Base-by-base conservation (phyloP, 2,329 filamentous ascomycete species). In the Byssochlamys sp. region DNA sequence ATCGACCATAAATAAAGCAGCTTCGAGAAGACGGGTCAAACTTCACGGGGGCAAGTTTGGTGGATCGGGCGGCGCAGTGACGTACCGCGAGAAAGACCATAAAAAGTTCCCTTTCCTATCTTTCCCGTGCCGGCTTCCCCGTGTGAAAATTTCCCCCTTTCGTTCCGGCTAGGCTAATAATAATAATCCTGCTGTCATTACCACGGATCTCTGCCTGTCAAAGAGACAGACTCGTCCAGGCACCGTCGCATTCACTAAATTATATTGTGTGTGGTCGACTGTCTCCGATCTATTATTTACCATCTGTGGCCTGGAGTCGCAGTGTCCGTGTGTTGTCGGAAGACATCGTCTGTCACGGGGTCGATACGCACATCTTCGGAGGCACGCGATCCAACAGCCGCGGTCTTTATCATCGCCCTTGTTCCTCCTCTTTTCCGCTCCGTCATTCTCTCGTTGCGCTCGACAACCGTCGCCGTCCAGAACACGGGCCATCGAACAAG, bases 401-500 rank as follows among this genome's bases (percentile, higher is more conserved):
- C 52, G 53, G 25, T 14, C 35, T 31, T 10, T 60, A 62, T 64
- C 62, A 56, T 61, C 59, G 58, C 55, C 52, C 53, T 58, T 53
- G 49, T 60, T 64, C 35, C 61, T 64, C 53, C 62, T 61, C 26
- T 65, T 64, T 56, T 61, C 60, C 50, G 62, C 52, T 60, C 62
- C 12, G 60, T 62, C 28, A 49, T 63, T 19, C 25, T 62, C 63
- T 28, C 61, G 63, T 56, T 49, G 49, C 31, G 33, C 25, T 53
- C 33, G 45, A 53, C 55, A 24, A 33, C 27, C 24, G 39, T 53
- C 33, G 3, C 28, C 27, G 19, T 33, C 45, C 51, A 33, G 27
- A 19, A n/a, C n/a, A 45, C 39, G n/a, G 39, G 39, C 39, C 52
- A 48, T 49, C 45, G 29, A 19, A 19, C 51, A 45, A 25, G 51